Evolutionary conservation across 352 stramenopile species (phyloP).

Genomic region (Phytophthora tentaculata): DNA sequence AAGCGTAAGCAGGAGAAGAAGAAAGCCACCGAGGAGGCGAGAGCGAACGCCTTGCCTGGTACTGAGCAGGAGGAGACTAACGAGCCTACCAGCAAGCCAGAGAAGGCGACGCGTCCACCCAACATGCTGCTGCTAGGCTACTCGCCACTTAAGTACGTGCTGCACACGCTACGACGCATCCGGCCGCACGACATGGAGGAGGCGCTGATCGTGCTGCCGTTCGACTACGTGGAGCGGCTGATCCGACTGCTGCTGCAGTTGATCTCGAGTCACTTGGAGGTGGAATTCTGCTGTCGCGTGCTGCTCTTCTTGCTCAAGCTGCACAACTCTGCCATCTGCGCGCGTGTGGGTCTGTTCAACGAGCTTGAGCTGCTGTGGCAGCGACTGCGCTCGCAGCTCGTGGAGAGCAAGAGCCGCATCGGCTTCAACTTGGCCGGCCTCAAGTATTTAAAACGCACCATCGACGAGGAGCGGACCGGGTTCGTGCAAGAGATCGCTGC

Average conservation of each 20-base stretch:
- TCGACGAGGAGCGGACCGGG: slow-evolving; percentile 78
- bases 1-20: slow-evolving; percentile 48
- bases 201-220: slow-evolving; percentile 96
- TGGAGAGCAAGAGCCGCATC: slow-evolving; percentile 85
- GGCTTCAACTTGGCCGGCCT: slow-evolving; percentile 88
- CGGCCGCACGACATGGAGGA: slow-evolving; percentile 97
- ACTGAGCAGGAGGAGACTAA: slow-evolving; percentile 36
- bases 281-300: slow-evolving; percentile 93
- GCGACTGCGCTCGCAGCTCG: slow-evolving; percentile 74
- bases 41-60: slow-evolving; percentile 48
- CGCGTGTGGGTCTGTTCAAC: slow-evolving; percentile 70
- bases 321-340: slow-evolving; percentile 82
- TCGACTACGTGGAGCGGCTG: slow-evolving; percentile 95
- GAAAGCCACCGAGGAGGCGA: slow-evolving; percentile 38
- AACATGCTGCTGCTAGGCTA: slow-evolving; percentile 97
- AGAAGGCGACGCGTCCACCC: slow-evolving; percentile 62
- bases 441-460: slow-evolving; percentile 89
- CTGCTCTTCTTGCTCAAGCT: slow-evolving; percentile 79
- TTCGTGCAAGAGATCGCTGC: slow-evolving; percentile 81
- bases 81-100: slow-evolving; percentile 41
- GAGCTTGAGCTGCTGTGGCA: slow-evolving; percentile 84
- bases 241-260: slow-evolving; percentile 93
- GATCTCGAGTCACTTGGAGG: slow-evolving; percentile 85
- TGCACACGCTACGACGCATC: slow-evolving; percentile 93
- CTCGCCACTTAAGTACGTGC: slow-evolving; percentile 94